Evolutionary conservation across 176 grass and related monocot genomes (phyloP).

Genomic region (Pontederia paniculata): DNA sequence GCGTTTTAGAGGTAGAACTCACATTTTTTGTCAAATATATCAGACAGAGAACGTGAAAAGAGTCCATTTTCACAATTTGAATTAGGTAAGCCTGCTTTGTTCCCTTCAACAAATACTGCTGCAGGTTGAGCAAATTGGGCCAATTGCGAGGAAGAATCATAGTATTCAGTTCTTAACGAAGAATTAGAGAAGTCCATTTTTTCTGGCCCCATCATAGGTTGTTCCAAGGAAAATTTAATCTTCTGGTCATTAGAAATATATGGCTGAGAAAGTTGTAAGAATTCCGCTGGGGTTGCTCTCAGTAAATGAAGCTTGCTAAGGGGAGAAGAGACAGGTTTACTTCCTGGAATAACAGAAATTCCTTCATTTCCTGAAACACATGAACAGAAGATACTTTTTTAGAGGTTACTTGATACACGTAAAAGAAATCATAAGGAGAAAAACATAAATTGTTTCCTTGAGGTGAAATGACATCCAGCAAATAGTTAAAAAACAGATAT

Average conservation of each 20-base stretch:
- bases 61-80: conserved; percentile 17
- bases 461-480: too few species aligned
- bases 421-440: not conserved
- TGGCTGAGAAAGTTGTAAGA: conserved; percentile 17
- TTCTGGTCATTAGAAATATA: conserved; percentile 26
- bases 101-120: conserved; percentile 19
- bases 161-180: conserved; percentile 26
- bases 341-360: conserved; percentile 29
- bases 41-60: conserved; percentile 31
- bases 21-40: conserved; percentile 39
- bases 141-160: conserved; percentile 22
- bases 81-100: conserved; percentile 4
- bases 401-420: not conserved
- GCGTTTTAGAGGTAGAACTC: conserved; percentile 13
- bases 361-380: conserved; percentile 17
- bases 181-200: conserved; percentile 13
- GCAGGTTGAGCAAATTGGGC: conserved; percentile 20
- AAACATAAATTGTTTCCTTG: not conserved
- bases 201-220: conserved; percentile 25
- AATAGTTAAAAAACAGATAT: too few species aligned
- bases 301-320: conserved; percentile 32
- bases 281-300: conserved; percentile 23
- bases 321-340: conserved; percentile 34
- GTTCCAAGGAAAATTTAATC: conserved; percentile 16
- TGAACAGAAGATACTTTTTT: conserved; percentile 11